Base-by-base conservation (phyloP, 83 land plant species). In the Picea engelmannii region DNA sequence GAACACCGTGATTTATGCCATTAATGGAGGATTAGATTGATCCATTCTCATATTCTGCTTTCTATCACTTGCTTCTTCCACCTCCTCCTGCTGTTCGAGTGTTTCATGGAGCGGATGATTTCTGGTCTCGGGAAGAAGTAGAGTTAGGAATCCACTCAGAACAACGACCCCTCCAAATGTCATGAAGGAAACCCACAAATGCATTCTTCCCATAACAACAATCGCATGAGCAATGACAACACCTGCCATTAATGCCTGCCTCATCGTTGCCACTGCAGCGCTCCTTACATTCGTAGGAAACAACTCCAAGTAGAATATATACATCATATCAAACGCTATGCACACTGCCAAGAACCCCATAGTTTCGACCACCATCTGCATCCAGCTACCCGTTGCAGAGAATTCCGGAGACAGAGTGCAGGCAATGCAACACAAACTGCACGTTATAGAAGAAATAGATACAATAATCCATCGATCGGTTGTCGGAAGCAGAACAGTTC, bases 241-340 rank as follows among this genome's bases (percentile, higher is more conserved):
- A 4, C 93, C 91, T 4, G 89, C 31, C 87, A 88, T 85, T 73
- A 84, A 44, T 0, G 89, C 86, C 77, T 87, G 89, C n/a, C 91
- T 69, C 62, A 89, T 78, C 83, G 85, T 73, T 8, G 89, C 83
- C 21, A 86, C 91, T 0, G 91, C 89, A 49, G 79, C 74, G 81
- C 88, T 91, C 71, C 93, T 79, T 49, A 87, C 87, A 63, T 86
- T 82, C 5, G 91, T 91, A 1, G 89, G 93, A 58, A 91, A 89
- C 60, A 91, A 83, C 84, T 91, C 91, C 0, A 85, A 86, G 5
- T 86, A 78, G 82, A 89, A 91, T 12, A 91, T 78, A 77, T 87
- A 89, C 76, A 82, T 11, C 9, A 91, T 79, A 31, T 85, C 85
- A 21, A 86, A 88, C 1, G 91, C 86, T n/a, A 78, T 78, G n/a